These are phyloP conservation scores for Decorospora gaudefroyi DNA, from an alignment of 2,329 filamentous ascomycete genomes.

Conservation along the genomic window DNA sequence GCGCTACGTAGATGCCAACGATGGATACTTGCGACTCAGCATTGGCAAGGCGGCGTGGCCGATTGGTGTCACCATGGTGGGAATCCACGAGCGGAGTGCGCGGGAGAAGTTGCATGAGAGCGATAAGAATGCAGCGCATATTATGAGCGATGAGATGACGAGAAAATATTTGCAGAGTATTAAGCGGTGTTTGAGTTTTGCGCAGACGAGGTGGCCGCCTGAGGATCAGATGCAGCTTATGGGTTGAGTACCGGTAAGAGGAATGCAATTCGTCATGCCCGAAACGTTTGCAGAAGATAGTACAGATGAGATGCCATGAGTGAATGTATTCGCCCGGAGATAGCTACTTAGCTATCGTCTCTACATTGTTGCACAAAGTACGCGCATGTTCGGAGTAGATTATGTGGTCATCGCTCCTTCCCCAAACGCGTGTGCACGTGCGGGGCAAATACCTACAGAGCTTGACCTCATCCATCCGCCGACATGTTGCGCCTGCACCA, in stretches of 20 bases:
- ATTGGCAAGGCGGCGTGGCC: constrained; percentile 98
- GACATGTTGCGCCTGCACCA: not conserved
- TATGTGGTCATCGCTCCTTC: not conserved
- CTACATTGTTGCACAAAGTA: no score
- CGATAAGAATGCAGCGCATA: constrained; percentile 79
- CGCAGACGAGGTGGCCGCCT: constrained; percentile 94
- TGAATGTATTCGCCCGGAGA: no score
- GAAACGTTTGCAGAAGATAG: no score
- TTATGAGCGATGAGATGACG: constrained; percentile 95
- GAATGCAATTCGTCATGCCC: no score
- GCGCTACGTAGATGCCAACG: constrained; percentile 93
- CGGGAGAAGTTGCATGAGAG: constrained; percentile 90
- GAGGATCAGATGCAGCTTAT: constrained; percentile 92
- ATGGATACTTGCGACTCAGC: constrained; percentile 88
- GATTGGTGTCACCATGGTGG: constrained; percentile 99
- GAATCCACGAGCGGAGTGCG: constrained; percentile 95
- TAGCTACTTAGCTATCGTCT: not conserved
- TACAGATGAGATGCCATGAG: no score
- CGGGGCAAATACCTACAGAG: constrained; percentile 23
- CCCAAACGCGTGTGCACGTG: constrained; percentile 32
- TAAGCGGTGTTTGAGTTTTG: constrained; percentile 94
- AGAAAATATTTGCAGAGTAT: constrained; percentile 97
- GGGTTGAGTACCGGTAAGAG: constrained; percentile 61
- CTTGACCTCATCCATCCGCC: constrained; percentile 14
- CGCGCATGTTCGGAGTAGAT: not conserved